Conservation (phyloP, 495 filamentous ascomycete species). For the Hypoxylon rickii region DNA sequence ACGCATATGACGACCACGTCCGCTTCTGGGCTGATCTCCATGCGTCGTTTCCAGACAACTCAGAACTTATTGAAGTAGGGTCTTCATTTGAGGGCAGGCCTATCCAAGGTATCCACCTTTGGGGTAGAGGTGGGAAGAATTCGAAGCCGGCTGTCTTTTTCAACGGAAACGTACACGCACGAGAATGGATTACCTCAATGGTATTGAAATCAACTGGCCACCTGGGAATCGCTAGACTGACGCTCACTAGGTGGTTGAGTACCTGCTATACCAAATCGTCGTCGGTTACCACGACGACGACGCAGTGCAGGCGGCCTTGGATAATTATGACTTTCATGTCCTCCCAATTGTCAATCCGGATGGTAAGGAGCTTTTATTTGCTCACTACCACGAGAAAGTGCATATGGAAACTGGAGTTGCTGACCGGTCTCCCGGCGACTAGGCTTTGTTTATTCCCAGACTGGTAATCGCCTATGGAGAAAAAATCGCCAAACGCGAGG, state of each 20-base stretch:
- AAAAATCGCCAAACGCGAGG: slow-evolving; percentile 61
- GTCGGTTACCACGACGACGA: slow-evolving; percentile 49
- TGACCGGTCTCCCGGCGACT: not conserved
- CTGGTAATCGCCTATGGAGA: slow-evolving; percentile 63
- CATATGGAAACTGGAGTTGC: too few relatives aligned
- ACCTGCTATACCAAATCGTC: slow-evolving; percentile 59
- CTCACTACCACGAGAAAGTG: too few relatives aligned
- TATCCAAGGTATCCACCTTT: slow-evolving; percentile 65
- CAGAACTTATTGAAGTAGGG: slow-evolving; percentile 58
- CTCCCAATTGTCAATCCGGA: slow-evolving; percentile 67
- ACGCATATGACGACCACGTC: slow-evolving; percentile 60
- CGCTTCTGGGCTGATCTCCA: slow-evolving; percentile 57
- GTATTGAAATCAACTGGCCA: slow-evolving; percentile 32
- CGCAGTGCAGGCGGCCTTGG: slow-evolving; percentile 48
- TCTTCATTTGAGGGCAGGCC: slow-evolving; percentile 53
- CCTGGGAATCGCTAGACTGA: not conserved
- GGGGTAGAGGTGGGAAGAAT: slow-evolving; percentile 56
- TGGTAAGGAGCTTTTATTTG: slow-evolving; percentile 46
- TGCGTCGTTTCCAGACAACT: slow-evolving; percentile 51
- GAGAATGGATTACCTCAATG: slow-evolving; percentile 66
- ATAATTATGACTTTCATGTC: slow-evolving; percentile 68
- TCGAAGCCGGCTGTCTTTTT: slow-evolving; percentile 62
- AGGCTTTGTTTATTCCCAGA: slow-evolving; percentile 67
- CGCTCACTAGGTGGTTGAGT: slow-evolving; percentile 51
- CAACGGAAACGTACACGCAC: slow-evolving; percentile 66